Conservation (phyloP, 2,329 filamentous ascomycete genomes). For the Colletotrichum viniferum region DNA sequence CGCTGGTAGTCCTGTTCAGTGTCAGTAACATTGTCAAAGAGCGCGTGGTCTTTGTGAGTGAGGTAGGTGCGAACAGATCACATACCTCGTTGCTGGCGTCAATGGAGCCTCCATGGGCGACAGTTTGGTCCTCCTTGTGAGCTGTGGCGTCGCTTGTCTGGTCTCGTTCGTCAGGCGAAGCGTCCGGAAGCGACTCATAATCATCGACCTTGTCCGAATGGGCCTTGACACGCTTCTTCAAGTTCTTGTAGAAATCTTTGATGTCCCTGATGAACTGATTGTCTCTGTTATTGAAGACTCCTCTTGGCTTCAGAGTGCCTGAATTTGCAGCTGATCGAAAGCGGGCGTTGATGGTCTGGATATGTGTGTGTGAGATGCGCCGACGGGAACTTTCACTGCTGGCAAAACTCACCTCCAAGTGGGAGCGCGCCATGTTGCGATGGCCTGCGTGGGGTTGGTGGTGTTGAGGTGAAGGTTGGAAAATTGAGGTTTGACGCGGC, state of each 20-base stretch:
- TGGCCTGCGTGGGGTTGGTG: fast-evolving
- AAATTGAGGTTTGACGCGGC: neutral
- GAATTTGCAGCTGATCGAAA: neutral
- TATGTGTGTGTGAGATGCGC: fast-evolving
- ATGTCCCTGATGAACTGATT: neutral
- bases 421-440: neutral
- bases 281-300: neutral
- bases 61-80: fast-evolving
- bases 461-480: neutral
- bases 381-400: fast-evolving
- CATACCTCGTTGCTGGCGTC: neutral
- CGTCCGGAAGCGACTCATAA: neutral
- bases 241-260: neutral
- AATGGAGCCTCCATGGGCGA: neutral
- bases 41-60: neutral
- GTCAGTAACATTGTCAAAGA: neutral
- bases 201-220: neutral
- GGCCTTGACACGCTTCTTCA: neutral
- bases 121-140: neutral
- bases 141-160: neutral
- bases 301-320: neutral
- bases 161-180: neutral
- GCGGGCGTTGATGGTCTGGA: neutral
- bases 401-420: neutral
- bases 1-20: neutral